Conservation (phyloP, 2,329 filamentous ascomycete genomes). For the Fusarium marasasianum region DNA sequence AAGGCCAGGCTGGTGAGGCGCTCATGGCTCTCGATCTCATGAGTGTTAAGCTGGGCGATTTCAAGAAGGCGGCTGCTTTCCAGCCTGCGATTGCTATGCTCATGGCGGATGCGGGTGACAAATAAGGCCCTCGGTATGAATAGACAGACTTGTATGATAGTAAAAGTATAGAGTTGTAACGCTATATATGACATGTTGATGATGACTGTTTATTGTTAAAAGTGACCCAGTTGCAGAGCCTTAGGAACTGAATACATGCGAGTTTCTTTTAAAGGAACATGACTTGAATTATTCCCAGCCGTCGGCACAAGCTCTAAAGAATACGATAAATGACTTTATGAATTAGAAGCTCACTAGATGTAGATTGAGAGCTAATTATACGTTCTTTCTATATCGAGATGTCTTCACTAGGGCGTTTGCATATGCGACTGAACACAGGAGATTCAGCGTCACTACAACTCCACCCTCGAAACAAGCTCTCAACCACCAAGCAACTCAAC, state of each 20-base stretch:
- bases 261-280: background rate
- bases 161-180: background rate
- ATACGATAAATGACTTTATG: background rate
- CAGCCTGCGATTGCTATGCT: conserved; percentile 39
- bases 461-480: background rate
- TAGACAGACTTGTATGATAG: conserved; percentile 1
- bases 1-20: conserved; percentile 56
- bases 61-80: conserved; percentile 66
- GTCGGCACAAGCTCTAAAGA: background rate
- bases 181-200: background rate
- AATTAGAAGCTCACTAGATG: background rate
- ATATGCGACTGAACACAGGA: no score
- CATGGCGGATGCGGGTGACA: conserved; percentile 24
- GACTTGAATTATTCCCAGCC: background rate
- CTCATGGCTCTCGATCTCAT: conserved; percentile 84
- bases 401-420: background rate
- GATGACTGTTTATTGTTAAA: background rate
- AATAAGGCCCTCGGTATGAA: background rate
- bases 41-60: conserved; percentile 75
- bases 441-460: background rate
- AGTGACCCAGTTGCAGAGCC: no score
- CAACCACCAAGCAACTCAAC: no score
- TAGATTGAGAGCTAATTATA: background rate
- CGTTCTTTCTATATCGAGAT: background rate
- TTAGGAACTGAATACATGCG: background rate